Base-by-base conservation (phyloP, 192 early-diverging fungal genomes). In the Jimgerdemannia lactiflua region DNA sequence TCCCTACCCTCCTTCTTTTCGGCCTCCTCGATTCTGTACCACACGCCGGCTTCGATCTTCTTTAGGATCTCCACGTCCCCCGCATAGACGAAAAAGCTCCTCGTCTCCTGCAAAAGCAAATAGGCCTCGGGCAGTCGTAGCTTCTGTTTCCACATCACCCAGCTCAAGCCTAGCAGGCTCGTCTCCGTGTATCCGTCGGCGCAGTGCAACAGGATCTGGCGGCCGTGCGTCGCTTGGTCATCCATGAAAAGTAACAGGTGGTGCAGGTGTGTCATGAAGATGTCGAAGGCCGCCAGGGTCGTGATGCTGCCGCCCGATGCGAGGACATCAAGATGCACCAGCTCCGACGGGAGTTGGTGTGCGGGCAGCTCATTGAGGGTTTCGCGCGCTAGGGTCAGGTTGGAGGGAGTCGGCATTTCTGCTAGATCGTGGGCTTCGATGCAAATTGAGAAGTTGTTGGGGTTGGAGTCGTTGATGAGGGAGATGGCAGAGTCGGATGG, bases 81-180 rank as follows among this genome's bases (percentile, higher is more conserved):
- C 2, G 84, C 72, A 74, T 85, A 88, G 17, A 90, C 87, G 79
- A 90, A 90, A 65, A 90, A 90, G 72, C 87, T 88, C 39, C 89
- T 79, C 59, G 76, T 75, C 29, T 82, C 71, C 75, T 90, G 89
- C 40, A 90, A 66, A 20, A 79, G 77, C 7, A 90, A 65, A 81
- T 84, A 90, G 4, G 89, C 87, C 69, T 85, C 80, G 0, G 87
- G 85, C 63, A 90, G 77, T 39, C 73, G 71, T 66, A 87, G 43
- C 69, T 76, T 73, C 65, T 83, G 75, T 1, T 83, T 75, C 44
- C 83, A 85, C 87, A 90, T 90, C 18, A 90, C 49, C 65, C 84
- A 81, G 18, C 78, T 74, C 8, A 90, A 71, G 0, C 79, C 79
- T 4, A 90, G 64, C 29, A 88, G 42, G 44, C 85, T 85, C 3